phyloP scores from a whole-genome alignment of 768 basidiomycete species.

The Tylopilus rubrobrunneus region DNA sequence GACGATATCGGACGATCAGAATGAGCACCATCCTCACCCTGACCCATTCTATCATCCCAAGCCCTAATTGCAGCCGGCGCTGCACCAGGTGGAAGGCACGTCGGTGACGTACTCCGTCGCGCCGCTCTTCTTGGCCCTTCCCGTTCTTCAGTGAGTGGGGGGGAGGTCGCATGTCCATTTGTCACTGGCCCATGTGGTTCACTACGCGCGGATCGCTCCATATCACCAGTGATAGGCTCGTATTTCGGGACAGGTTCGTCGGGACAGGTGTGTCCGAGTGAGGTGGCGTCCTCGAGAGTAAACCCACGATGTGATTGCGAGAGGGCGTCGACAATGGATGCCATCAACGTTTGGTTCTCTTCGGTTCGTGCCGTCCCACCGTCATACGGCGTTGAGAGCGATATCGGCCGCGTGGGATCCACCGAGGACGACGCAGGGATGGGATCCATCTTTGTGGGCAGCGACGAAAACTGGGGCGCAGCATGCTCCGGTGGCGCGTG shows the following conservation, averaged over 20 bases:
- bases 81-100: slow-evolving; percentile 42
- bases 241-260: slow-evolving; percentile 39
- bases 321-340: slow-evolving; percentile 38
- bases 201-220: slow-evolving; percentile 5
- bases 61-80: slow-evolving; percentile 35
- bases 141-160: slow-evolving; percentile 10
- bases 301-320: slow-evolving; percentile 23
- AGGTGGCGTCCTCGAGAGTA: slow-evolving; percentile 23
- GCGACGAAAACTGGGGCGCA: slow-evolving; percentile 54
- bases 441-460: slow-evolving; percentile 45
- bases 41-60: slow-evolving; percentile 34
- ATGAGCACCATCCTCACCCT: slow-evolving; percentile 30
- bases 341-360: slow-evolving; percentile 34
- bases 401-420: slow-evolving; percentile 2
- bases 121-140: slow-evolving; percentile 22
- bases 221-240: slow-evolving; percentile 20
- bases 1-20: slow-evolving; percentile 28
- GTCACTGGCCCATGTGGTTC: slow-evolving; percentile 17
- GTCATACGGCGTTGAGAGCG: slow-evolving; percentile 8
- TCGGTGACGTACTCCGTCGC: slow-evolving; percentile 33
- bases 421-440: slow-evolving; percentile 12
- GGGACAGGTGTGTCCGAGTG: slow-evolving; percentile 13
- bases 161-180: slow-evolving; percentile 13
- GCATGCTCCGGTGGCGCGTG: slow-evolving; percentile 4
- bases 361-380: slow-evolving; percentile 9